Base-by-base conservation (phyloP, 768 basidiomycete species). In the Collybia sp. region DNA sequence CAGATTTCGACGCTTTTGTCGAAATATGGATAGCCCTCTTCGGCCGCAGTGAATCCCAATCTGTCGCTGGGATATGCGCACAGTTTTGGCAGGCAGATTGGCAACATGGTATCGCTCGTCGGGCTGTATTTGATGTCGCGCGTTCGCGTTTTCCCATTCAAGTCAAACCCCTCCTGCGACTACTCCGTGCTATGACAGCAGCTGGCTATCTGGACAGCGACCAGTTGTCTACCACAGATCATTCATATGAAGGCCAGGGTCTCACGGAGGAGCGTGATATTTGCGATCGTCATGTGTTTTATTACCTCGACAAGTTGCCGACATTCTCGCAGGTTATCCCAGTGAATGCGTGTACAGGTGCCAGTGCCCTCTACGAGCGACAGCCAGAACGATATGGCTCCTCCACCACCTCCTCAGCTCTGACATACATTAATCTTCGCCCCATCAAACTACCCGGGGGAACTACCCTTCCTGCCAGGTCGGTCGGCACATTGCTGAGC, bases 61-160 rank as follows among this genome's bases (percentile, higher is more conserved):
- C 88, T 20, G 73, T 87, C 18, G 70, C 77, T 10, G 79, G 78
- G 2, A 82, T 95, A 48, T 87, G 85, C 52, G 68, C 75, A 5
- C 89, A 93, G 53, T 94, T 81, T 61, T 97, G 93, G 92, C 73
- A 82, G 44, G 72, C 68, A 1, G 91, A 93, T 57, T 88, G 82
- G 80, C 68, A 79, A 33, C 70, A 75, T 32, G 80, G 80, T 40
- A 72, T 76, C 3, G 67, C 82, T 15, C 86, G 92, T 25, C 79
- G 86, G 19, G 86, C 88, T 31, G 77, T 94, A 42, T 77, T 97
- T 45, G 91, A 93, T 49, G 82, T 91, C 17, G 80, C 87, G 6
- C 77, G 87, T 2, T 78, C 86, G 8, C 79, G 89, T 2, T 97
- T 93, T 64, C 93, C 93, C 2, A 76, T 90, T 25, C 83, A 91